phyloP scores from a whole-genome alignment of 1,139 yeast genomes.

The Candida sp. region DNA sequence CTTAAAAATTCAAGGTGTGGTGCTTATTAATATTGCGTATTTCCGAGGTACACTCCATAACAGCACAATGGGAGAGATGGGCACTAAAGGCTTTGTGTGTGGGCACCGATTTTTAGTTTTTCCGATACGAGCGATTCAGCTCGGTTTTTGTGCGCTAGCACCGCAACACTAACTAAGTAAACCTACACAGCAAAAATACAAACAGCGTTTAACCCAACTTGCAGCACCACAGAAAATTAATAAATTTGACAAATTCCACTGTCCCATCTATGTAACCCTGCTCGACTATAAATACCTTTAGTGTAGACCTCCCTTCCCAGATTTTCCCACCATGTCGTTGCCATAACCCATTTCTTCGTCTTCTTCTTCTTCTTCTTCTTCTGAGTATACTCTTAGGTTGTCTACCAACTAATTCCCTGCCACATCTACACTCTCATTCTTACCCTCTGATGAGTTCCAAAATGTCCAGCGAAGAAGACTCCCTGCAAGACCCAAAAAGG shows the following conservation, averaged over 20 bases:
- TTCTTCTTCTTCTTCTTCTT: background rate
- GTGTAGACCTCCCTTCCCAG: too few relatives aligned
- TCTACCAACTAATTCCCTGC: background rate
- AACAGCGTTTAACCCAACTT: background rate
- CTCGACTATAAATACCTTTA: background rate
- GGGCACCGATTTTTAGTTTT: background rate
- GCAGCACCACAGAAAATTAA: background rate
- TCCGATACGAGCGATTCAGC: background rate
- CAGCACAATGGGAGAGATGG: background rate
- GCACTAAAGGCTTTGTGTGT: background rate
- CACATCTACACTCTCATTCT: background rate
- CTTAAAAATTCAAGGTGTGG: background rate
- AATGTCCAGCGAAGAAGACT: conserved; percentile 3
- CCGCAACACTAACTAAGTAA: background rate
- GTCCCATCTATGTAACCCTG: background rate
- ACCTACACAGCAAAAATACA: background rate
- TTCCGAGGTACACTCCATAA: background rate
- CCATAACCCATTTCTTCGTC: background rate
- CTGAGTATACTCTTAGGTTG: too few relatives aligned
- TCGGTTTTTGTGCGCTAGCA: background rate
- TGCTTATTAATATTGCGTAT: background rate
- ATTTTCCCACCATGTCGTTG: background rate
- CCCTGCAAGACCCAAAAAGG: background rate
- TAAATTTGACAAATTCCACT: background rate
- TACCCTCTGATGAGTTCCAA: background rate